phyloP scores from a whole-genome alignment of 495 filamentous ascomycete genomes.

The Tuber calosporum region DNA sequence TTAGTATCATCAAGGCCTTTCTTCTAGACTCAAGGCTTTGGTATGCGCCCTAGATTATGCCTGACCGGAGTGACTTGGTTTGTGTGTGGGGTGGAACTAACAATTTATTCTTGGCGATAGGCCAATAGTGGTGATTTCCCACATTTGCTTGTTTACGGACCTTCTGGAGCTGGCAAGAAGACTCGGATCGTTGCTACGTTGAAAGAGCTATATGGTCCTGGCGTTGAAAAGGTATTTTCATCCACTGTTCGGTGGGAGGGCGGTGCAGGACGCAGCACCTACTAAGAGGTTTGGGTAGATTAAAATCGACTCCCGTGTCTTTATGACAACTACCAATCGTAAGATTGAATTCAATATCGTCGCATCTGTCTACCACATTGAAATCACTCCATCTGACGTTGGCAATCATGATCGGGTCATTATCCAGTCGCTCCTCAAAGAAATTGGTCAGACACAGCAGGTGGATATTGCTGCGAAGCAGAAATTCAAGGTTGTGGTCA shows the following conservation, averaged over 20 bases:
- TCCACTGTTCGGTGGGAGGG: not conserved
- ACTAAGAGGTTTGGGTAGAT: slow-evolving; percentile 47
- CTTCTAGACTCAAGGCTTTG: slow-evolving; percentile 75
- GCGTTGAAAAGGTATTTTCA: slow-evolving; percentile 62
- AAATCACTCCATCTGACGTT: slow-evolving; percentile 97
- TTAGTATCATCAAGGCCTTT: slow-evolving; percentile 66
- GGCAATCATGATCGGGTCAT: slow-evolving; percentile 93
- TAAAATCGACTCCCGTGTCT: slow-evolving; percentile 91
- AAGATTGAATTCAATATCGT: slow-evolving; percentile 99
- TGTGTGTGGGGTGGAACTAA: slow-evolving; percentile 5
- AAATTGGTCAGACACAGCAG: slow-evolving; percentile 97
- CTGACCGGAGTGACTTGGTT: slow-evolving; percentile 1
- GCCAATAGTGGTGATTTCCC: slow-evolving; percentile 96
- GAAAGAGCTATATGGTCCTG: slow-evolving; percentile 83
- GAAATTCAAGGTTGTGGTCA: slow-evolving; percentile 94
- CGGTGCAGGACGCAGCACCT: not conserved
- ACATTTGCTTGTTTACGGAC: slow-evolving; percentile 92
- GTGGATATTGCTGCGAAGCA: slow-evolving; percentile 84
- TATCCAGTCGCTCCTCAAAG: slow-evolving; percentile 89
- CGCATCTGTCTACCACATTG: slow-evolving; percentile 87
- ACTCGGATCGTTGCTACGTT: slow-evolving; percentile 90
- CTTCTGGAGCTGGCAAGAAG: slow-evolving; percentile 94
- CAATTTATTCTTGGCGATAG: slow-evolving; percentile 45
- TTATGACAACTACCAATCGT: slow-evolving; percentile 89
- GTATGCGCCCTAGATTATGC: slow-evolving; percentile 48